Conservation (phyloP, 352 stramenopile genomes). For the Pythium brachiatum region DNA sequence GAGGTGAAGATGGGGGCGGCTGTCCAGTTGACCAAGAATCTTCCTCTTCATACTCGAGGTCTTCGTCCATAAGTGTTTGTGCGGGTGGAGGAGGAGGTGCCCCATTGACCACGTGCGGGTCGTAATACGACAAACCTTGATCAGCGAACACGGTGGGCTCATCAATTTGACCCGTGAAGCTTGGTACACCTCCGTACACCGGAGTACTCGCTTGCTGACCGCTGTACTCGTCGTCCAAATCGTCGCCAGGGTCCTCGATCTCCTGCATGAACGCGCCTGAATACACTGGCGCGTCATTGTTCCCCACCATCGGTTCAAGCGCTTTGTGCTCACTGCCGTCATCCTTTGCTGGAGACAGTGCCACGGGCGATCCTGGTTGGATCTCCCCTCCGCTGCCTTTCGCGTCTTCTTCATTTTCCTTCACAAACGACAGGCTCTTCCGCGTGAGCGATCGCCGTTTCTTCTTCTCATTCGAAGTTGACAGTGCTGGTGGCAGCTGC, state of each 20-base stretch:
- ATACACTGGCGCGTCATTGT: constrained; percentile 10
- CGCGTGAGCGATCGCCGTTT: constrained; percentile 19
- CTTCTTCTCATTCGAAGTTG: constrained; percentile 11
- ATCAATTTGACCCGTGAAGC: background rate
- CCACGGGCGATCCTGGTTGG: background rate
- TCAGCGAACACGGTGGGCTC: constrained; percentile 31
- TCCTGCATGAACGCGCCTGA: constrained; percentile 64
- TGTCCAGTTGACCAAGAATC: background rate
- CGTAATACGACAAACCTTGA: constrained; percentile 58
- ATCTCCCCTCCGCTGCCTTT: background rate
- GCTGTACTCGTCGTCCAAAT: constrained; percentile 24
- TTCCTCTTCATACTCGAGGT: constrained; percentile 5
- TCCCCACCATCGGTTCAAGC: background rate
- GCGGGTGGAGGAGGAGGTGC: background rate
- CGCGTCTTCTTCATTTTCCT: background rate
- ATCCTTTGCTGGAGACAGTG: background rate
- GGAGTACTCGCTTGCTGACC: background rate
- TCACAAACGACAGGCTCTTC: constrained; percentile 20
- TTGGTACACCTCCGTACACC: background rate
- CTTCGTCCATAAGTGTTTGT: background rate
- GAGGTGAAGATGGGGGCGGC: constrained; percentile 8
- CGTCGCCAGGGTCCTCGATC: constrained; percentile 40
- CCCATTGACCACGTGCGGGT: constrained; percentile 22
- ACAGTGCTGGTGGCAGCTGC: constrained; percentile 12
- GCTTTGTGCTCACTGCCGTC: constrained; percentile 7